Conservation (phyloP, 352 stramenopile species). For the Blastocystis sp. region DNA sequence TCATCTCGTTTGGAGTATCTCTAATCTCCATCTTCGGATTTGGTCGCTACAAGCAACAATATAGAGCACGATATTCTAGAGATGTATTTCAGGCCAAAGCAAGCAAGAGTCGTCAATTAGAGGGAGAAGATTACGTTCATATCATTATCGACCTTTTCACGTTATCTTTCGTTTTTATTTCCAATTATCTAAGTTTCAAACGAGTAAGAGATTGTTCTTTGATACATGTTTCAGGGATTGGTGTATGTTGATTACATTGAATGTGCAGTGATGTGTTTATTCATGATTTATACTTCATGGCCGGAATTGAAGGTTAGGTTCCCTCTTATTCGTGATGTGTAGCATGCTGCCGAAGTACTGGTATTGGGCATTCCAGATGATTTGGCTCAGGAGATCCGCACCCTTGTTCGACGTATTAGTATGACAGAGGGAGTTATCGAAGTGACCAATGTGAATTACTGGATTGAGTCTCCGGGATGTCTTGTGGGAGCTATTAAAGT, state of each 20-base stretch:
- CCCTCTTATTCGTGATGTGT: neutral
- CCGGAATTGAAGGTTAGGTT: neutral
- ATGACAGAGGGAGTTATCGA: constrained; percentile 43
- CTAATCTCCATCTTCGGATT: constrained; percentile 54
- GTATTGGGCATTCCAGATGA: constrained; percentile 9
- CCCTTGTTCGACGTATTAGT: constrained; percentile 7
- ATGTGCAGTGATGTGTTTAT: constrained; percentile 30
- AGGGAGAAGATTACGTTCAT: neutral
- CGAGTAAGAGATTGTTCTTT: neutral
- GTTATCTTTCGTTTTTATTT: neutral
- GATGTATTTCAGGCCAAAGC: constrained; percentile 20
- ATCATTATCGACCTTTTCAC: constrained; percentile 12
- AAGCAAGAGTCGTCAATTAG: neutral
- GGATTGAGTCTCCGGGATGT: constrained; percentile 19
- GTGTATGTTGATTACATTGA: neutral
- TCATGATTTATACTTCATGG: neutral
- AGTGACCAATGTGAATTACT: constrained; percentile 30
- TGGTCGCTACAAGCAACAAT: constrained; percentile 26
- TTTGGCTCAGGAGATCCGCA: constrained; percentile 14
- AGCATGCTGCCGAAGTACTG: neutral
- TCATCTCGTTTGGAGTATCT: constrained; percentile 16
- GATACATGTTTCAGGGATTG: neutral
- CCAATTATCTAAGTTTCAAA: constrained; percentile 16
- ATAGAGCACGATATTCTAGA: neutral
- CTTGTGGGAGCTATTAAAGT: neutral